Evolutionary conservation across 2,329 filamentous ascomycete genomes (phyloP).

Genomic region (Penicillium digitatum): DNA sequence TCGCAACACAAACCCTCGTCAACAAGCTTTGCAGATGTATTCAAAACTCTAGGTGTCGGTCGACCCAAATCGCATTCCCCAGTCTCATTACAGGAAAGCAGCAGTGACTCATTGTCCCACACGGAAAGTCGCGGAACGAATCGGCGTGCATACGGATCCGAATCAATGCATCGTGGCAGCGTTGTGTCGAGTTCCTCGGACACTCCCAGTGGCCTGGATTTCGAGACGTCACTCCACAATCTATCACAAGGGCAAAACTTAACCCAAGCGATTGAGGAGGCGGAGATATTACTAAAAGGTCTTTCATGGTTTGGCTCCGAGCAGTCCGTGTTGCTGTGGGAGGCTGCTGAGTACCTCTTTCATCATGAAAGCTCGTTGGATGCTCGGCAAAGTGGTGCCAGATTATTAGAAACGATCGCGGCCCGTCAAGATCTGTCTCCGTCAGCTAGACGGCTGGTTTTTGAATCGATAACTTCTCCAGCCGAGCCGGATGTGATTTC

Average conservation of each 20-base stretch:
- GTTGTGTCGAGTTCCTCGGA: conserved; percentile 40
- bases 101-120: conserved; percentile 29
- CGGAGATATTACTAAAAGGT: conserved; percentile 33
- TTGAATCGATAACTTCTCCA: conserved; percentile 35
- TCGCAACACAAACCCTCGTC: conserved; percentile 36
- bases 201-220: conserved; percentile 35
- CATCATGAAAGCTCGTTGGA: conserved; percentile 35
- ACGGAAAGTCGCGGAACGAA: conserved; percentile 34
- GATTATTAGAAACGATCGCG: conserved; percentile 37
- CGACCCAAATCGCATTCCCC: conserved; percentile 40
- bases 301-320: conserved; percentile 39
- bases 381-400: conserved; percentile 35
- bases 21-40: conserved; percentile 42
- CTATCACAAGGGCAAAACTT: conserved; percentile 36
- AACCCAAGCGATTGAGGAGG: conserved; percentile 38
- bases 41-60: conserved; percentile 41
- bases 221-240: conserved; percentile 36
- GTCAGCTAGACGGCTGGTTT: conserved; percentile 32
- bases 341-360: conserved; percentile 38
- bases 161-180: conserved; percentile 43
- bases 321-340: conserved; percentile 40
- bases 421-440: conserved; percentile 40
- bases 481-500: conserved; percentile 38
- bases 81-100: conserved; percentile 31
- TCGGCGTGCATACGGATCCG: conserved; percentile 34